Conservation (phyloP, 179 eudicot genomes). For the Pouteria campechiana region DNA sequence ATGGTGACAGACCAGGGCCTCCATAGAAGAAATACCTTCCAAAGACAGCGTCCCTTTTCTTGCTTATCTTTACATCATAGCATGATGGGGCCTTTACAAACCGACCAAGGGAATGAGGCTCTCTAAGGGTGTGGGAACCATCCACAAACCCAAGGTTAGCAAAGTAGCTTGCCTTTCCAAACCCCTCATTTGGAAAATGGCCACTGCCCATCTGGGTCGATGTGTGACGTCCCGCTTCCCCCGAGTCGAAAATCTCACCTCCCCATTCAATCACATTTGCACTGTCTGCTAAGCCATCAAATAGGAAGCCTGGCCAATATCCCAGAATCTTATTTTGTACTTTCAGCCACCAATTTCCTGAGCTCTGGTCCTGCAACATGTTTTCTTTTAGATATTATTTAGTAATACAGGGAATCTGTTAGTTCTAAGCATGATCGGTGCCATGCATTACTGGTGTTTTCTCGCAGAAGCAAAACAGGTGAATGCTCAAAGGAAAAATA, state of each 20-base stretch:
- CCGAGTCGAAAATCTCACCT: background rate
- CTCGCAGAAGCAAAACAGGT: too few species aligned
- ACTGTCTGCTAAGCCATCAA: background rate
- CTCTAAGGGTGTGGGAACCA: background rate
- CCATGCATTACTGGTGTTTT: too few species aligned
- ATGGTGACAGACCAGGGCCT: background rate
- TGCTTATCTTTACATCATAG: background rate
- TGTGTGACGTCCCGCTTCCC: background rate
- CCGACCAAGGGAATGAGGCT: background rate
- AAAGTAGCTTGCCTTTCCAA: background rate
- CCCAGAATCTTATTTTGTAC: background rate
- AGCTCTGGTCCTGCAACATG: background rate
- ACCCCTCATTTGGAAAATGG: background rate
- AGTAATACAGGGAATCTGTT: background rate
- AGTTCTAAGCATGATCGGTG: too few species aligned
- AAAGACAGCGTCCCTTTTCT: background rate
- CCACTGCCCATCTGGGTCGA: slow-evolving; percentile 8
- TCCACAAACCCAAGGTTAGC: background rate
- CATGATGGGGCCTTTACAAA: background rate
- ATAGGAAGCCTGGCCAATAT: background rate
- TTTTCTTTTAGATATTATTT: background rate
- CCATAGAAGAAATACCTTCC: background rate
- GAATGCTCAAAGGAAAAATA: too few species aligned
- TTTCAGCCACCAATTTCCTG: background rate
- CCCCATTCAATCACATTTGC: background rate